phyloP scores from a whole-genome alignment of 2,329 filamentous ascomycete genomes.

The Paraphaeosphaeria sporulosa region DNA sequence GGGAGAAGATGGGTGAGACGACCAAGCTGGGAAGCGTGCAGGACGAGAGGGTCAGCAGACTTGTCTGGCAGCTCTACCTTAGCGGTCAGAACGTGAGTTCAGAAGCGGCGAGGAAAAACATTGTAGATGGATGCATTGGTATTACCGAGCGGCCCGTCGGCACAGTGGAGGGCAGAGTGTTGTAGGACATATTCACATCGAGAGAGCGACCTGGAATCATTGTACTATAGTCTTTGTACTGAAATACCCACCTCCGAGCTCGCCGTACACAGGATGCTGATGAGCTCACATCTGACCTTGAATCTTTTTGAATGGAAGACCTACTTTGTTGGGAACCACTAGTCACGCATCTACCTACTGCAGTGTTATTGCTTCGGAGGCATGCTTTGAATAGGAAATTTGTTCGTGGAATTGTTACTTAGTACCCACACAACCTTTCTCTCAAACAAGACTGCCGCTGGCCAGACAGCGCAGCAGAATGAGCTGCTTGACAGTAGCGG shows the following conservation, averaged over 20 bases:
- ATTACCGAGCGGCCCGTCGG: constrained; percentile 89
- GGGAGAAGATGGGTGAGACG: constrained; percentile 55
- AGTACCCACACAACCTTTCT: no score
- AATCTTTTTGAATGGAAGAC: neutral
- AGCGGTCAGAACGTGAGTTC: constrained; percentile 87
- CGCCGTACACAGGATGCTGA: neutral
- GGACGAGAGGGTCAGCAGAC: constrained; percentile 81
- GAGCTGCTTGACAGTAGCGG: no score
- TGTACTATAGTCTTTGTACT: neutral
- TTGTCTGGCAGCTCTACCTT: constrained; percentile 91
- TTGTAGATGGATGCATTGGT: constrained; percentile 86
- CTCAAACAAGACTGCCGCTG: no score
- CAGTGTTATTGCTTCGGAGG: no score
- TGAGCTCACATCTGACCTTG: neutral
- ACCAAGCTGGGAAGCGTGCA: constrained; percentile 72
- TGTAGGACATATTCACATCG: constrained; percentile 10
- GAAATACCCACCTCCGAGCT: neutral
- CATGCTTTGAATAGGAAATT: no score
- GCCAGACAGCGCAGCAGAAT: neutral
- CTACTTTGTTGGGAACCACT: no score
- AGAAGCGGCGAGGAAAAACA: constrained; percentile 78
- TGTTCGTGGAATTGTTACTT: no score
- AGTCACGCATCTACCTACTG: no score
- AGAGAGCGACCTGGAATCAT: neutral
- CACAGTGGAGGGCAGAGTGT: constrained; percentile 81